Conservation (phyloP, 306 rosid genomes). For the Casuarina equisetifolia region DNA sequence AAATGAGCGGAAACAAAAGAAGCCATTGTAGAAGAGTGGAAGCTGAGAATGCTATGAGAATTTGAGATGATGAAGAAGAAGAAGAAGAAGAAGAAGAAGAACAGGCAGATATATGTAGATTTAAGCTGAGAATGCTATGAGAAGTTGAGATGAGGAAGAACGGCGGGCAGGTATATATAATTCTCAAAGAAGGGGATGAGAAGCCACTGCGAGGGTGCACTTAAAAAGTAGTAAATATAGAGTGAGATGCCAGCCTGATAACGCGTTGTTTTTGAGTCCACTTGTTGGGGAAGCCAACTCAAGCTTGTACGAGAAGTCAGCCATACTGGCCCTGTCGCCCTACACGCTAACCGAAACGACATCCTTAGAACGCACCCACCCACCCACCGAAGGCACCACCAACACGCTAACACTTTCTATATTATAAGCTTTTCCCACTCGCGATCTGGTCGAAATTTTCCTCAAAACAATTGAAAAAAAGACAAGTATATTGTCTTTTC, state of each 20-base stretch:
- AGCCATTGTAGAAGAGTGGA: conserved; percentile 32
- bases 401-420: too few species aligned
- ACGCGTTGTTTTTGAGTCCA: conserved; percentile 31
- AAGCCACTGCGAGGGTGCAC: neutral
- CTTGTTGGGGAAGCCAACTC: neutral
- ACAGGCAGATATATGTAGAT: too few species aligned
- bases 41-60: neutral
- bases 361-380: too few species aligned
- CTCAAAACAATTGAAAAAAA: too few species aligned
- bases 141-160: neutral
- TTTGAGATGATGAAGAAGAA: too few species aligned
- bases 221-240: neutral
- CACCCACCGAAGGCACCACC: too few species aligned
- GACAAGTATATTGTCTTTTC: too few species aligned
- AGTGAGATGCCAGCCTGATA: conserved; percentile 36
- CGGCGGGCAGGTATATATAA: conserved; percentile 22
- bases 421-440: too few species aligned
- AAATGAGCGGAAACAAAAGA: conserved; percentile 13
- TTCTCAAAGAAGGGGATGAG: neutral
- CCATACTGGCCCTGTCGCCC: too few species aligned
- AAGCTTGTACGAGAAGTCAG: too few species aligned
- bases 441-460: too few species aligned
- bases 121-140: neutral
- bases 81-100: neutral
- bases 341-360: too few species aligned